A percentile compares a stretch with the other conserved stretches of the same genome.
Evolutionary conservation across 371 early-diverging fungal species (phyloP).

Genomic region (Mortierella sp.): DNA sequence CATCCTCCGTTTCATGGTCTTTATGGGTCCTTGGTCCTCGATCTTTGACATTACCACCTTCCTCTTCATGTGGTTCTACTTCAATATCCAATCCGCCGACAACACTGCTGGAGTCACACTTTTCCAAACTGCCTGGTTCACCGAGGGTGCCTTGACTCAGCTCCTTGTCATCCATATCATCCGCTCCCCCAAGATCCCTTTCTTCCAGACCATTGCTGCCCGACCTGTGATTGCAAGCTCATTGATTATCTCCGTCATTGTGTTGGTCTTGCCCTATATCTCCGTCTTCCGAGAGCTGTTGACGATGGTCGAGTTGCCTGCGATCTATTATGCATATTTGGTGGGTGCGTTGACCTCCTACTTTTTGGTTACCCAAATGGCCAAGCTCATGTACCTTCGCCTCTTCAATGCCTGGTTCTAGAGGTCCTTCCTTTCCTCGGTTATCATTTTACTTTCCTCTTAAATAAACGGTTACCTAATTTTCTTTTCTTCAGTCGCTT

Average conservation of each 20-base stretch:
- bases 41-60: constrained; percentile 61
- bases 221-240: constrained; percentile 34
- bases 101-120: constrained; percentile 31
- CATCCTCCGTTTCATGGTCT: constrained; percentile 61
- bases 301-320: constrained; percentile 39
- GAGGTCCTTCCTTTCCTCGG: background rate
- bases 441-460: background rate
- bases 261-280: constrained; percentile 38
- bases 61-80: constrained; percentile 57
- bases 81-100: constrained; percentile 39
- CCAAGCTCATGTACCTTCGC: constrained; percentile 36
- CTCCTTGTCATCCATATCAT: constrained; percentile 61
- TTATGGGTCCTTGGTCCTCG: constrained; percentile 60
- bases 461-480: background rate
- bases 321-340: constrained; percentile 49
- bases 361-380: constrained; percentile 44
- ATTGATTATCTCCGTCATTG: constrained; percentile 21
- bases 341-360: constrained; percentile 44
- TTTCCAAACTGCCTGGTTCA: constrained; percentile 62
- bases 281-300: constrained; percentile 24
- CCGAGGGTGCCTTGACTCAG: constrained; percentile 59
- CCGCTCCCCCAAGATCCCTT: constrained; percentile 60
- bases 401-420: constrained; percentile 41
- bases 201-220: constrained; percentile 52
- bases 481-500: too few relatives aligned